Conservation (phyloP, 108 stramenopile species). For the Bacterosira constricta region DNA sequence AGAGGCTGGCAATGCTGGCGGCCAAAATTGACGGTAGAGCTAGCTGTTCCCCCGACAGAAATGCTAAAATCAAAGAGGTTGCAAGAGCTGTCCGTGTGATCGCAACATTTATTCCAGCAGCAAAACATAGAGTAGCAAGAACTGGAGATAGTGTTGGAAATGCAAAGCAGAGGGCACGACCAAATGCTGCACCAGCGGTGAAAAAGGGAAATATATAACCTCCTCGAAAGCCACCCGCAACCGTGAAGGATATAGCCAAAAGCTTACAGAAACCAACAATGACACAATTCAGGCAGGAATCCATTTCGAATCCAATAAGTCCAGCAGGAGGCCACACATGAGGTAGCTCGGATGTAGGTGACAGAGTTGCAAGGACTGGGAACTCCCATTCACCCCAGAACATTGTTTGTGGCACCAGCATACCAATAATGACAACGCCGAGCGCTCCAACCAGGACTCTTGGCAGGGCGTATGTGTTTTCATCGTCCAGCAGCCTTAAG, state of each 20-base stretch:
- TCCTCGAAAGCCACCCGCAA: constrained; percentile 69
- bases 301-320: constrained; percentile 66
- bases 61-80: constrained; percentile 59
- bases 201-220: constrained; percentile 76
- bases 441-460: constrained; percentile 53
- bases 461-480: constrained; percentile 40
- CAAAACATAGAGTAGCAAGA: constrained; percentile 54
- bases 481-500: constrained; percentile 50
- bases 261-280: constrained; percentile 61
- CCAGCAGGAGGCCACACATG: constrained; percentile 68
- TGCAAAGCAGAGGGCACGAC: constrained; percentile 45
- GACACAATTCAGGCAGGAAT: constrained; percentile 38
- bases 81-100: constrained; percentile 62
- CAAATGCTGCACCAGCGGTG: constrained; percentile 63
- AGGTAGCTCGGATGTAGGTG: constrained; percentile 52
- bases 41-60: constrained; percentile 60
- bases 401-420: constrained; percentile 69
- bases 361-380: constrained; percentile 48
- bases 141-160: constrained; percentile 43
- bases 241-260: constrained; percentile 67
- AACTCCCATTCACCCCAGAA: constrained; percentile 79
- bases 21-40: constrained; percentile 56
- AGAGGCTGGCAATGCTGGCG: constrained; percentile 57
- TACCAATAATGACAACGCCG: constrained; percentile 44
- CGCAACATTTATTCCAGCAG: constrained; percentile 71